These are phyloP conservation scores for Leccinum fibrillosum DNA, from an alignment of 768 basidiomycete genomes.

Conservation along the genomic window DNA sequence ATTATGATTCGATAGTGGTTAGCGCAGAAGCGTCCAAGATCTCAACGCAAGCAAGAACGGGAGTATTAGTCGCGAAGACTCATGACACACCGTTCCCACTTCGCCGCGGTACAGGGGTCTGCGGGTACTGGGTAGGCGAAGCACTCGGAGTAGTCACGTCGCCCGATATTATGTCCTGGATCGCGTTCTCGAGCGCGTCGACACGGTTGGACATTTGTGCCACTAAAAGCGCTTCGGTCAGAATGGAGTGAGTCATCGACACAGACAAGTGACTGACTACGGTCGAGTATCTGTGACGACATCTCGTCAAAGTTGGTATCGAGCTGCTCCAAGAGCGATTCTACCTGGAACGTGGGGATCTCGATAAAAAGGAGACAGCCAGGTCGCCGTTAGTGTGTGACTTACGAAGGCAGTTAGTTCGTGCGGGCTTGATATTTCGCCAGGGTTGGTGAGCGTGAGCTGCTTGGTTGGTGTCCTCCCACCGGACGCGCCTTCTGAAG, in stretches of 20 bases:
- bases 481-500: conserved; percentile 21
- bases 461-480: conserved; percentile 49
- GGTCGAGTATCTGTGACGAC: conserved; percentile 84
- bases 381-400: conserved; percentile 19
- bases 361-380: not conserved
- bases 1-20: conserved; percentile 13
- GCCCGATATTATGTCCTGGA: conserved; percentile 88
- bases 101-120: conserved; percentile 39
- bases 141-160: conserved; percentile 50
- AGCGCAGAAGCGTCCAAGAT: conserved; percentile 14
- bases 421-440: conserved; percentile 88
- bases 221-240: conserved; percentile 51
- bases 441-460: conserved; percentile 32
- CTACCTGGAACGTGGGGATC: conserved; percentile 53
- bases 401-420: conserved; percentile 92
- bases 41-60: conserved; percentile 18
- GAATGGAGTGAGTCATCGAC: not conserved
- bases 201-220: conserved; percentile 89
- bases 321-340: conserved; percentile 83
- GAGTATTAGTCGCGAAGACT: conserved; percentile 9
- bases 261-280: conserved; percentile 51
- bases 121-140: conserved; percentile 49
- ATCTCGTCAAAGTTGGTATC: conserved; percentile 90
- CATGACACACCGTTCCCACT: conserved; percentile 36
- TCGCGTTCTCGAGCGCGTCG: conserved; percentile 83